Evolutionary conservation across 495 filamentous ascomycete genomes (phyloP), one percentile per base, ranked within the genome.

Genomic region (Tuber magnatum): DNA sequence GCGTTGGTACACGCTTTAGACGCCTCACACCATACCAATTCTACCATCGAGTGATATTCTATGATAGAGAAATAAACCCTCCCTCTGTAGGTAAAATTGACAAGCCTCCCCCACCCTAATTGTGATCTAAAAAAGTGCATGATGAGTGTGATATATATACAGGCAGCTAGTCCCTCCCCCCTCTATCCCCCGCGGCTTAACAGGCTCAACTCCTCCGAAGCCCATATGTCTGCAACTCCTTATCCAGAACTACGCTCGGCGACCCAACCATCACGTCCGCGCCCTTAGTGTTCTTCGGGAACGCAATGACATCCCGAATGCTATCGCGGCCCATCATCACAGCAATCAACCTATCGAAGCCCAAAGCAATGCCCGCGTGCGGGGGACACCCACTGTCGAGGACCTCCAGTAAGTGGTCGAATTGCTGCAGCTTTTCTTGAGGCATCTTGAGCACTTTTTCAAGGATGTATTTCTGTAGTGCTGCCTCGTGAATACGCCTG

Each of bases 311-410:
- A 85, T 99, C 94, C 73, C 91, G 85, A 14, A 99, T 88, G 10
- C 89, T 91, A 38, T 92, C 89, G 69, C 88, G 90, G 18, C 90
- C 90, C 35, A 90, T 86, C 85, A 98, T 88, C 8, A 97, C 86
- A 9, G 95, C 90, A n/a, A 95, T 85, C 43, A 98, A 84, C 51
- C 95, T 89, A 81, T 99, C 95, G 81, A 97, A 97, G 0, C 95
- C 95, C 24, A 99, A 84, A 0, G 95, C 95, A 69, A 99, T 89
- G 0, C 95, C 95, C 0, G 95, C 94, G 84, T 99, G 95, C 1
- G 95, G 95, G n/a, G 95, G 96, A 88, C 95, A 99, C 7, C 95
- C 95, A 0, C 93, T 90, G 10, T 89, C 84, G 12, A 99, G 87
- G 0, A 93, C 93, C 72, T 92, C 87, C 14, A 98, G 86, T 4